Base-by-base conservation (phyloP, 2,329 filamentous ascomycete genomes). In the Mycosphaerella arachidis region DNA sequence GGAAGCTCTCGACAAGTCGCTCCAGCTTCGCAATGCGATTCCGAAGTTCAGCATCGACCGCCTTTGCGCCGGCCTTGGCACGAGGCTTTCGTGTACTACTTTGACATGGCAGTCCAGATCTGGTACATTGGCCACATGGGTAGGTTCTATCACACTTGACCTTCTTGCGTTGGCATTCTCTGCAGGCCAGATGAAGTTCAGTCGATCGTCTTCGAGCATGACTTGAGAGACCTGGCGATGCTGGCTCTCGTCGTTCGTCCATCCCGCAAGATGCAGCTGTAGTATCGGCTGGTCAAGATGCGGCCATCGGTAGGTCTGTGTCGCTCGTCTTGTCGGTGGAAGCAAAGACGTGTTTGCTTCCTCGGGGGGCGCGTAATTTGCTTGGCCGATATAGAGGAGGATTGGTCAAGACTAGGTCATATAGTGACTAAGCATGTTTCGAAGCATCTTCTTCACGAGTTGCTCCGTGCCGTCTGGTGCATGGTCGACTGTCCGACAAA, bases 11-110 rank as follows among this genome's bases (percentile, higher is more conserved):
- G 16, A 67, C 65, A 55, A 67, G 56, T 35, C 58, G 62, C 48
- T 67, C 65, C 31, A 67, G 56, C 58, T 67, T 67, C n/a, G 61
- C 61, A 31, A 67, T 67, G 10, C 65, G 55, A 45, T 52, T 61
- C 20, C 65, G 57, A 12, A 67, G 63, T 33, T 65, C 65, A 27
- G 65, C 65, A 48, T 67, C 65, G 2, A 58, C 64, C 4, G 61
- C 58, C 48, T 65, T 65, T 27, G 58, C 60, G 45, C 62, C 63
- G 13, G 62, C 55, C 51, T 65, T 67, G 20, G 65, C 61, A 20
- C 65, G 59, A 10, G 65, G 65, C 50, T 67, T 67, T 12, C 65
- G 45, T 37, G 65, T 65, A 37, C 57, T 61, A 18, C 55, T 35
- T 5, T 63, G 57, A 31, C 65, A 67, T 16, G 58, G 45, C 6